phyloP scores from a whole-genome alignment of 768 basidiomycete species.

The Macrolepiota fuliginosa region DNA sequence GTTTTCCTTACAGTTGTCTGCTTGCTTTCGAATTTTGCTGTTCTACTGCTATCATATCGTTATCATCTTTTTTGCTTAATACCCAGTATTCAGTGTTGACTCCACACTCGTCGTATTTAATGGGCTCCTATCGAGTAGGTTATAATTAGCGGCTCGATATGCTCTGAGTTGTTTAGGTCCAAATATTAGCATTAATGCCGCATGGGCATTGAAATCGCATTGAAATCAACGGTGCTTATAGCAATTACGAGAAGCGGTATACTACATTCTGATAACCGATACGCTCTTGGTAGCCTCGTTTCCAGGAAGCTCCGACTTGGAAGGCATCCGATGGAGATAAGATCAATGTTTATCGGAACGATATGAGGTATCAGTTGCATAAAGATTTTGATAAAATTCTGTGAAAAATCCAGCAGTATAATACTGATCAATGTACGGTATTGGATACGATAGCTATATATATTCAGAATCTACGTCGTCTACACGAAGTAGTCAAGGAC shows the following conservation, averaged over 20 bases:
- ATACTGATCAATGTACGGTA: too few species aligned
- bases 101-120: neutral
- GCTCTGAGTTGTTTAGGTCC: neutral
- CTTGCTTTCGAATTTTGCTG: neutral
- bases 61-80: neutral
- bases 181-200: neutral
- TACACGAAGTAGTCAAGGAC: neutral
- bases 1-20: neutral
- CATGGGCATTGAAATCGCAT: too few species aligned
- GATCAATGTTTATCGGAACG: too few species aligned
- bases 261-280: too few species aligned
- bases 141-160: neutral
- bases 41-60: neutral
- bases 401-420: too few species aligned
- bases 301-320: too few species aligned
- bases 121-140: neutral
- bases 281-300: too few species aligned
- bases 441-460: neutral
- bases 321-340: too few species aligned
- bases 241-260: too few species aligned
- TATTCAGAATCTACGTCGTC: neutral
- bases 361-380: too few species aligned
- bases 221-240: too few species aligned
- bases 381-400: too few species aligned
- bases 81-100: neutral